Conservation (phyloP, 257 asterid species). For the Striga asiatica region DNA sequence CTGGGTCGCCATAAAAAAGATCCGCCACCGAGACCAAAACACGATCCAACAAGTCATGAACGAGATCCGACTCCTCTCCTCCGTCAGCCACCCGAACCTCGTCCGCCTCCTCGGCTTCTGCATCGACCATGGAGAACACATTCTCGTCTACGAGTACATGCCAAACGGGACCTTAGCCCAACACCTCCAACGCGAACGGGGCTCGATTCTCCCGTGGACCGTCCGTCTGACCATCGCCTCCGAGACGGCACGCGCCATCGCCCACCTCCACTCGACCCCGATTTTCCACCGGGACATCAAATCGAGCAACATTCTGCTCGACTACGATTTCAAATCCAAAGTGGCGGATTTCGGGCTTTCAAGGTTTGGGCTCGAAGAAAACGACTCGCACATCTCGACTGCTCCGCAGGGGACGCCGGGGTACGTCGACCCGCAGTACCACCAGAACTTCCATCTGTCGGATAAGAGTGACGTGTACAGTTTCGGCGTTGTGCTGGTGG, state of each 20-base stretch:
- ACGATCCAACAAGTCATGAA: constrained; percentile 76
- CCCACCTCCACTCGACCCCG: constrained; percentile 81
- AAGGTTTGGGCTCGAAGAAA: constrained; percentile 82
- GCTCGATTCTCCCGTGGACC: constrained; percentile 70
- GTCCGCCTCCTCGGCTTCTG: constrained; percentile 90
- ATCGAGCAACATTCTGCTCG: constrained; percentile 76
- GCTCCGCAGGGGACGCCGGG: constrained; percentile 99
- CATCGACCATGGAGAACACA: constrained; percentile 77
- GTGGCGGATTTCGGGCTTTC: constrained; percentile 93
- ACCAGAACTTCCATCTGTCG: constrained; percentile 87
- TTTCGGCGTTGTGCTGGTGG: constrained; percentile 93
- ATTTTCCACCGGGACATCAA: constrained; percentile 85
- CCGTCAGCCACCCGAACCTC: constrained; percentile 82
- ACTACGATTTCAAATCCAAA: constrained; percentile 60
- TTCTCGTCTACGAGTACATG: constrained; percentile 86
- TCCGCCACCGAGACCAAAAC: constrained; percentile 55
- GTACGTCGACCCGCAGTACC: constrained; percentile 87
- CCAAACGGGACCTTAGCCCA: constrained; percentile 79
- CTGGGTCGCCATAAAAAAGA: constrained; percentile 68
- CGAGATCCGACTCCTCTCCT: constrained; percentile 76
- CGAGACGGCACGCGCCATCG: constrained; percentile 73
- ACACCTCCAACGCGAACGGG: constrained; percentile 68
- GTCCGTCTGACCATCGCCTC: constrained; percentile 78
- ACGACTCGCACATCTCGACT: constrained; percentile 86
- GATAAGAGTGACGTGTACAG: constrained; percentile 96